phyloP scores from a whole-genome alignment of 1,284 basidiomycete species.

The Peniophora sp. region DNA sequence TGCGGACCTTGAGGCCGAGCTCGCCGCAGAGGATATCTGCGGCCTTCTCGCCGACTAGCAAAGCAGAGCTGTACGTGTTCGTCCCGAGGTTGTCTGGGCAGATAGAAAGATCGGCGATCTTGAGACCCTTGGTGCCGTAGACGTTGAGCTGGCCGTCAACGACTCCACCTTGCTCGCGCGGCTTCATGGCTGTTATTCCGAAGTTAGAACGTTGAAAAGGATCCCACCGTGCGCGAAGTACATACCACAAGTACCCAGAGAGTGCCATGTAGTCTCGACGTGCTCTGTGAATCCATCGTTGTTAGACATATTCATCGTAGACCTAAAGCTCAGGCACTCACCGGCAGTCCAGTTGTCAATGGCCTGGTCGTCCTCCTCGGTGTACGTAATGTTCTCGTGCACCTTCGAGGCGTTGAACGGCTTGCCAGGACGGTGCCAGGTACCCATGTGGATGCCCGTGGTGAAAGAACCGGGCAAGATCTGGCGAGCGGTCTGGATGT shows the following conservation, averaged over 20 bases:
- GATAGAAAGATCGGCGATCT: constrained; percentile 28
- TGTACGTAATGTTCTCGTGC: constrained; percentile 58
- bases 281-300: constrained; percentile 27
- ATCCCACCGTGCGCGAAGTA: constrained; percentile 2
- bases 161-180: constrained; percentile 69
- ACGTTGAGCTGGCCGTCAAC: constrained; percentile 68
- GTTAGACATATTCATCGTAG: no score
- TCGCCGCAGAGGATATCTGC: constrained; percentile 56
- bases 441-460: constrained; percentile 68
- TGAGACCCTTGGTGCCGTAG: constrained; percentile 66
- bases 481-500: constrained; percentile 61
- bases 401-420: constrained; percentile 48
- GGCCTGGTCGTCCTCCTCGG: constrained; percentile 56
- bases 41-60: constrained; percentile 65
- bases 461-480: constrained; percentile 53
- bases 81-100: constrained; percentile 60
- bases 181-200: constrained; percentile 57
- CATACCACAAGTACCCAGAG: constrained; percentile 50
- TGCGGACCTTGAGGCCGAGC: constrained; percentile 53
- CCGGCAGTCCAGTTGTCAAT: constrained; percentile 60
- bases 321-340: no score
- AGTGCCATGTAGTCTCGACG: constrained; percentile 74
- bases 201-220: constrained; percentile 7
- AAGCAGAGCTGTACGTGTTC: constrained; percentile 64
- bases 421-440: constrained; percentile 54